These are phyloP conservation scores for Gossypium ekmanianum DNA, from an alignment of 345 rosid genomes.

Conservation along the genomic window DNA sequence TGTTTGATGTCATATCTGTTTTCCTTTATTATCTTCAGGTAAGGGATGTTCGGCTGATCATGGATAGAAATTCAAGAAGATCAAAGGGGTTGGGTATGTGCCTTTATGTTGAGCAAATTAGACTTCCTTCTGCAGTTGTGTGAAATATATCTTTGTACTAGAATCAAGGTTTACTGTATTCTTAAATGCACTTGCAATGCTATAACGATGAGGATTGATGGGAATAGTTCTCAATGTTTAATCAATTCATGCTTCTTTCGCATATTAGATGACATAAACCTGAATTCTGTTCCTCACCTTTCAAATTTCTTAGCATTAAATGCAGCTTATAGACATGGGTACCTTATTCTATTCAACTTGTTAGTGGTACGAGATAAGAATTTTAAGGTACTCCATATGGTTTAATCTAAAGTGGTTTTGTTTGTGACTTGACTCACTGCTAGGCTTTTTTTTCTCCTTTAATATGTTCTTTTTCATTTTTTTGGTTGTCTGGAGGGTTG, in stretches of 20 bases:
- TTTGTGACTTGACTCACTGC: neutral
- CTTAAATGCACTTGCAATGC: constrained; percentile 96
- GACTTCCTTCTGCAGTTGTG: constrained; percentile 32
- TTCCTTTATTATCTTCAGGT: constrained; percentile 51
- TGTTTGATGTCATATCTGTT: constrained; percentile 12
- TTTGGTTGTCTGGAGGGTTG: neutral
- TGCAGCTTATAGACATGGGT: constrained; percentile 24
- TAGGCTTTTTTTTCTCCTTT: neutral
- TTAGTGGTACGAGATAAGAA: constrained; percentile 11
- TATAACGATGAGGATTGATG: constrained; percentile 95
- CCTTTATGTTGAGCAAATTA: constrained; percentile 13
- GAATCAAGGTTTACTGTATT: constrained; percentile 86
- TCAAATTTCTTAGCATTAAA: constrained; percentile 28
- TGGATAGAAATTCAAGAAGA: constrained; percentile 93
- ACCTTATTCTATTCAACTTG: constrained; percentile 26
- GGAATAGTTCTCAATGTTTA: constrained; percentile 90
- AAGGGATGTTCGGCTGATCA: constrained; percentile 93
- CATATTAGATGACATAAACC: constrained; percentile 91
- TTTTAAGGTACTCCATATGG: neutral
- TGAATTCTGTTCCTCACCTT: constrained; percentile 41
- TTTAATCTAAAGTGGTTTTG: constrained; percentile 4
- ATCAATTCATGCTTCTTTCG: constrained; percentile 83
- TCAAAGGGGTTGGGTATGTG: constrained; percentile 97
- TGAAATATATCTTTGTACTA: constrained; percentile 49
- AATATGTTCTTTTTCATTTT: neutral